phyloP scores from a whole-genome alignment of 164 flowering plant genomes.

The Amborella trichopoda region DNA sequence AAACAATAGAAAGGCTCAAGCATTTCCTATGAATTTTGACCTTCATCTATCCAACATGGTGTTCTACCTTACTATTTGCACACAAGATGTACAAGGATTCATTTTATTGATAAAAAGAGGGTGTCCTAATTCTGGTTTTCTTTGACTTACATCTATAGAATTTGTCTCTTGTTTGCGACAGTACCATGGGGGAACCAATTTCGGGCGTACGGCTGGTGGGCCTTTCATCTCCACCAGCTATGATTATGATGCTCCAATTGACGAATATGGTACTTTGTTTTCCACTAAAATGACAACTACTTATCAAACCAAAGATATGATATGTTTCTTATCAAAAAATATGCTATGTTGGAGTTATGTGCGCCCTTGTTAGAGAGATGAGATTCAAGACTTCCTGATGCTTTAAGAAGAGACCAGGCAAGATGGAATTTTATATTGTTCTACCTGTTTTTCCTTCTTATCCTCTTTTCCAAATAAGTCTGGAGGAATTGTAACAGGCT shows the following conservation, averaged over 20 bases:
- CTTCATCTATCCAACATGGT: neutral
- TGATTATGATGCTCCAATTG: slow-evolving; percentile 98
- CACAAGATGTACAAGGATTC: neutral
- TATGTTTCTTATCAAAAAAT: neutral
- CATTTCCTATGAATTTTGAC: neutral
- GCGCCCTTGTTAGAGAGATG: neutral
- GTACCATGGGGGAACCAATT: slow-evolving; percentile 99
- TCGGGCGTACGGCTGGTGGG: slow-evolving; percentile 98
- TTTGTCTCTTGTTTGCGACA: slow-evolving; percentile 14
- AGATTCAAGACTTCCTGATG: neutral
- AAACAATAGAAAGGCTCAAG: slow-evolving; percentile 32
- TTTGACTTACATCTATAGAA: no score
- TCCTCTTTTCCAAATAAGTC: no score
- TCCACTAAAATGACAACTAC: neutral
- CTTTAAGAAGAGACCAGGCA: no score
- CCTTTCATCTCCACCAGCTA: slow-evolving; percentile 97
- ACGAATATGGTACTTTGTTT: slow-evolving; percentile 70
- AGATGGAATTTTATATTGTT: no score
- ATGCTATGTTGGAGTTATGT: neutral
- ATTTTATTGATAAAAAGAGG: no score
- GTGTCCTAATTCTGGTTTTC: no score
- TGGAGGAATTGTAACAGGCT: no score
- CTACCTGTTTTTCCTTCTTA: no score
- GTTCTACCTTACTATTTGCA: neutral
- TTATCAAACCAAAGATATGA: neutral